Percentiles rank a stretch among this genome's conserved stretches.
phyloP scores from a whole-genome alignment of 164 flowering plant genomes.

The Piper betle region DNA sequence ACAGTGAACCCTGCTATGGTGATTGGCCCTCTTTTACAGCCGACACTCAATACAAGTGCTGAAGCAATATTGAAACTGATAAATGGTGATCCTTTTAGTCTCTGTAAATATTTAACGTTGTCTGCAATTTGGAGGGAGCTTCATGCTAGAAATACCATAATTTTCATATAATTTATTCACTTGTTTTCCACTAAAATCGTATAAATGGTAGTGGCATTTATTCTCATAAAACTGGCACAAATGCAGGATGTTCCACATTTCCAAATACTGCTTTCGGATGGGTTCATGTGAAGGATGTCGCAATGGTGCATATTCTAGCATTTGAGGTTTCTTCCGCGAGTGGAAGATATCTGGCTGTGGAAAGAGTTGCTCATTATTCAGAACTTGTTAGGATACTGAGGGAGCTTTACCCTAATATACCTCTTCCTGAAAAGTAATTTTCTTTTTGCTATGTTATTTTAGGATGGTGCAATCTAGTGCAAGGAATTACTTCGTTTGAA shows the following conservation, averaged over 20 bases:
- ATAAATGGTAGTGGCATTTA: too few relatives aligned
- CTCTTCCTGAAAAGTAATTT: conserved; percentile 32
- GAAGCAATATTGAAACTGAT: conserved; percentile 21
- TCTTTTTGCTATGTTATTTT: too few relatives aligned
- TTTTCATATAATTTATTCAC: neutral
- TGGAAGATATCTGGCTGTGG: conserved; percentile 54
- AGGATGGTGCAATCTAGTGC: too few relatives aligned
- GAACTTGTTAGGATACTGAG: conserved; percentile 28
- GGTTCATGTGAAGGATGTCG: conserved; percentile 54
- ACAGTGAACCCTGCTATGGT: conserved; percentile 38
- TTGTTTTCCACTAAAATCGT: too few relatives aligned
- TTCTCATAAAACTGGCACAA: neutral
- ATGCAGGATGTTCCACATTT: conserved; percentile 28
- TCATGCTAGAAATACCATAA: neutral
- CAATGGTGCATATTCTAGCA: conserved; percentile 48
- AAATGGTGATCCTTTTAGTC: conserved; percentile 20
- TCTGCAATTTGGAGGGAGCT: neutral
- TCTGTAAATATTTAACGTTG: too few relatives aligned
- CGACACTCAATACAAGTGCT: conserved; percentile 36
- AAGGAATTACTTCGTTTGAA: too few relatives aligned
- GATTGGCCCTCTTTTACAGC: conserved; percentile 42
- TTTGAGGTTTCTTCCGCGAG: conserved; percentile 46
- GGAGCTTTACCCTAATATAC: conserved; percentile 28
- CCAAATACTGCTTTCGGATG: conserved; percentile 28
- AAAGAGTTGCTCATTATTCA: conserved; percentile 24